Evolutionary conservation across 495 filamentous ascomycete species (phyloP).

Genomic region (Aspergillus affinis): DNA sequence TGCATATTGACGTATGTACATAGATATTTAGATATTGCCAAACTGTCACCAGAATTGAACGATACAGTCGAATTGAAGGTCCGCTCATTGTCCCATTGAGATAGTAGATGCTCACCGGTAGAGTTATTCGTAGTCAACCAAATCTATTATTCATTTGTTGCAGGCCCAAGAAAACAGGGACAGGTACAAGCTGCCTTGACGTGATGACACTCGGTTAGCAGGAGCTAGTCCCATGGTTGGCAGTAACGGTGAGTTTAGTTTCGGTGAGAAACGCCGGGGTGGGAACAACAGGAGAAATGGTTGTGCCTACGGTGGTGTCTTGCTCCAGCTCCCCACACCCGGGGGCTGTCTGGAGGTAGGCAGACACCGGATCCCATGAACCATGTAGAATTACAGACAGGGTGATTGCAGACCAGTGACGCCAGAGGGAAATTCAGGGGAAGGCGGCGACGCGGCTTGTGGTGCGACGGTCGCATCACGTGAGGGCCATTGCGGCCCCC

Average conservation of each 20-base stretch:
- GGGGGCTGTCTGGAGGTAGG: too few relatives aligned
- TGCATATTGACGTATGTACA: constrained; percentile 34
- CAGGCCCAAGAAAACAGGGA: neutral
- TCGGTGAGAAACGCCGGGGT: constrained; percentile 32
- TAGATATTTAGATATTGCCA: constrained; percentile 8
- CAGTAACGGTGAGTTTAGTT: constrained; percentile 8
- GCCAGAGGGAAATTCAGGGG: constrained; percentile 14
- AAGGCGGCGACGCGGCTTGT: constrained; percentile 15
- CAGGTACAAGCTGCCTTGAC: constrained; percentile 5
- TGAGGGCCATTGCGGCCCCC: constrained; percentile 26
- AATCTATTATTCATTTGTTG: too few relatives aligned
- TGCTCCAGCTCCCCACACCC: neutral
- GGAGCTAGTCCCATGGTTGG: constrained; percentile 15
- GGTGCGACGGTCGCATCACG: constrained; percentile 34
- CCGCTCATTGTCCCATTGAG: neutral
- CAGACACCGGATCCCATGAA: neutral
- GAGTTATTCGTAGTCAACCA: too few relatives aligned
- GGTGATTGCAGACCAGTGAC: neutral
- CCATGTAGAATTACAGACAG: too few relatives aligned
- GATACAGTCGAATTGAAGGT: neutral
- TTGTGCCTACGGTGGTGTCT: neutral
- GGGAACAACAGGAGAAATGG: neutral
- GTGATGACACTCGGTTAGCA: constrained; percentile 11
- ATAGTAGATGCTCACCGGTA: too few relatives aligned
- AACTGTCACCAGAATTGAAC: neutral